Conservation (phyloP, 371 early-diverging fungal genomes). For the Blakeslea trispora region DNA sequence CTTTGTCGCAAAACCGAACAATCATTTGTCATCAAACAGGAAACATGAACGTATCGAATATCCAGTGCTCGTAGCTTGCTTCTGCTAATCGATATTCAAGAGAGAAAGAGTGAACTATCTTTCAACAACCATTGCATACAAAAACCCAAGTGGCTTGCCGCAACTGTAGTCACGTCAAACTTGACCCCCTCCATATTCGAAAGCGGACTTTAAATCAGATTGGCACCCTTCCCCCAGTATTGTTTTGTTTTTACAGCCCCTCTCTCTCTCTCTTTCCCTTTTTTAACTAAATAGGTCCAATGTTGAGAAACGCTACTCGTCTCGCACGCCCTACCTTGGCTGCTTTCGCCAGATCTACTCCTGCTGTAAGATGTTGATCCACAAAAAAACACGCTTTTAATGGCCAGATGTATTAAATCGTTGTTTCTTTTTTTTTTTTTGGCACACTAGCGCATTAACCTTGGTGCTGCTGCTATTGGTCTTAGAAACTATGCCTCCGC, state of each 20-base stretch:
- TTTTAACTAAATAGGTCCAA: constrained; percentile 12
- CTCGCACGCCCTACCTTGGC: constrained; percentile 49
- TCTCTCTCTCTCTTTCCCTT: constrained; percentile 13
- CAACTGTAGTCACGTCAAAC: no score
- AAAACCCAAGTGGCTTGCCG: no score
- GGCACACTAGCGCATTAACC: constrained; percentile 51
- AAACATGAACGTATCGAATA: no score
- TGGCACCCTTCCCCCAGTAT: constrained; percentile 23
- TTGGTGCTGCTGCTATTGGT: constrained; percentile 49
- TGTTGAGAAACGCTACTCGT: constrained; percentile 58
- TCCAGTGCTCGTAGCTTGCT: no score
- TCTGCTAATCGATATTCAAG: no score
- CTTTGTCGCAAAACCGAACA: no score
- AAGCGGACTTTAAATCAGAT: neutral
- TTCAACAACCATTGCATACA: no score
- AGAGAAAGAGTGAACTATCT: no score
- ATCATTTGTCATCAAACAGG: no score
- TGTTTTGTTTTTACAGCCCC: constrained; percentile 24
- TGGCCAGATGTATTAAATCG: no score
- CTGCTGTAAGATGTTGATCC: constrained; percentile 30
- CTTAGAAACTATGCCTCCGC: constrained; percentile 59
- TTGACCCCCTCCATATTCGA: no score
- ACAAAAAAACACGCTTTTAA: neutral
- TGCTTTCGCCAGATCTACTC: constrained; percentile 42
- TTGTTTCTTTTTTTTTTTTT: neutral